Evolutionary conservation across 768 basidiomycete genomes (phyloP).

Genomic region (Auriscalpium orientale): DNA sequence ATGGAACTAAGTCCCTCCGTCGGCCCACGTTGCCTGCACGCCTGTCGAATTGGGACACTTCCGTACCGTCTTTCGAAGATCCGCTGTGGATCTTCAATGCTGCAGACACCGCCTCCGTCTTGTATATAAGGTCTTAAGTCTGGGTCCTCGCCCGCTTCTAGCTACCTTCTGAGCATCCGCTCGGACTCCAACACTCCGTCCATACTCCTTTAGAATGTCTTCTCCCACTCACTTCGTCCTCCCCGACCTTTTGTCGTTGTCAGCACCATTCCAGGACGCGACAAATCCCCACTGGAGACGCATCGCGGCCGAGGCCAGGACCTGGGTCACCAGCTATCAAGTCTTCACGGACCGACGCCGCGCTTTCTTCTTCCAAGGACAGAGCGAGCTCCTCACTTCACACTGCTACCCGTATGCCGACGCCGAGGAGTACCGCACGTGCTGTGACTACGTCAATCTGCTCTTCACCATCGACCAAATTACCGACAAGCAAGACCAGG

Average conservation of each 20-base stretch:
- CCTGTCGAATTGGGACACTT: no score
- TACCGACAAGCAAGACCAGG: conserved; percentile 55
- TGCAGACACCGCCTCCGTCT: neutral
- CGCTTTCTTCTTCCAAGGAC: conserved; percentile 55
- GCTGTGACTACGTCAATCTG: conserved; percentile 58
- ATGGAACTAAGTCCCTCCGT: no score
- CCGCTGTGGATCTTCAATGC: neutral
- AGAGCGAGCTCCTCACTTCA: conserved; percentile 54
- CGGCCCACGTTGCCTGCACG: no score
- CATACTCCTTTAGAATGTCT: conserved; percentile 1
- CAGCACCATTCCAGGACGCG: conserved; percentile 31
- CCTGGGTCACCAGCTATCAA: conserved; percentile 55
- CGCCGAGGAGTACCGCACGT: conserved; percentile 48
- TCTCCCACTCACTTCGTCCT: conserved; percentile 32
- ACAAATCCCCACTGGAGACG: conserved; percentile 51
- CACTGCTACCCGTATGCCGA: conserved; percentile 54
- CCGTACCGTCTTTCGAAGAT: neutral
- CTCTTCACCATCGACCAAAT: conserved; percentile 64
- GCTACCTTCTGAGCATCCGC: neutral
- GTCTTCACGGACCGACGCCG: conserved; percentile 54
- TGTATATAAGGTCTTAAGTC: neutral
- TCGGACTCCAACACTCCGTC: neutral
- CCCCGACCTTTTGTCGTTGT: conserved; percentile 48
- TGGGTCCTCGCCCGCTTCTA: neutral
- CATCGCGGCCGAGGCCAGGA: conserved; percentile 48